Base-by-base conservation (phyloP, 2,329 filamentous ascomycete genomes). In the Ceratocystis diversiconidia region DNA sequence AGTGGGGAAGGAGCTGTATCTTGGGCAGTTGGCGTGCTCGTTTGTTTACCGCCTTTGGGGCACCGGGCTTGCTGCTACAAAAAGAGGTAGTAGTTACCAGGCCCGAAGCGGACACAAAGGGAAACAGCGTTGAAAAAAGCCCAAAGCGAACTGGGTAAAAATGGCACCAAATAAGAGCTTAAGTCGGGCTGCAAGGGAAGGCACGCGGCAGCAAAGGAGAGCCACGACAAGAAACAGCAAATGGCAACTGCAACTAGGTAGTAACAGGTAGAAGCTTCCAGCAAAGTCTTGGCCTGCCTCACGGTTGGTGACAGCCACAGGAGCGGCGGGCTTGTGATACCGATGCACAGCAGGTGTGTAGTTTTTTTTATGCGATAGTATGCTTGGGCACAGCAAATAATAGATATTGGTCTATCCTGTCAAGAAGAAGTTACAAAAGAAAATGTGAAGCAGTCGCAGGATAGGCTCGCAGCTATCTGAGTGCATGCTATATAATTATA, bases 41-140 rank as follows among this genome's bases (percentile, higher is more conserved):
- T 32, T 59, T 59, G 19, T 50, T 57, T 57, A 59, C 28, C 52
- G 52, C 52, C 25, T 59, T 59, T 25, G 52, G 52, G 28, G 52
- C 52, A 10, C 25, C 17, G 52, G 22, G n/a, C 17, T 28, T 2
- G 52, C 52, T 25, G 52, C 12, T 8, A 6, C 30, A 50, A 8
- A 25, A 52, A 25, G 48, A 52, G 48, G 48, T 25, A 17, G 48
- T 25, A 52, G 48, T 25, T 52, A 8, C 52, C 25, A 17, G n/a
- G 28, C 17, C 52, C 28, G 12, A 59, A 59, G 32, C 52, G 32
- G 52, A 32, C 28, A 59, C 15, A 59, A 32, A 30, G 25, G 25
- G 28, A 36, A 59, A 59, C 25, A 25, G 28, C 52, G 36, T 41
- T 41, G 36, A 59, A 17, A 25, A 32, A 30, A 12, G 25, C n/a